A percentile compares a stretch with the other conserved stretches of the same genome.
Evolutionary conservation across 768 basidiomycete genomes (phyloP).

Genomic region (Boletus edulis): DNA sequence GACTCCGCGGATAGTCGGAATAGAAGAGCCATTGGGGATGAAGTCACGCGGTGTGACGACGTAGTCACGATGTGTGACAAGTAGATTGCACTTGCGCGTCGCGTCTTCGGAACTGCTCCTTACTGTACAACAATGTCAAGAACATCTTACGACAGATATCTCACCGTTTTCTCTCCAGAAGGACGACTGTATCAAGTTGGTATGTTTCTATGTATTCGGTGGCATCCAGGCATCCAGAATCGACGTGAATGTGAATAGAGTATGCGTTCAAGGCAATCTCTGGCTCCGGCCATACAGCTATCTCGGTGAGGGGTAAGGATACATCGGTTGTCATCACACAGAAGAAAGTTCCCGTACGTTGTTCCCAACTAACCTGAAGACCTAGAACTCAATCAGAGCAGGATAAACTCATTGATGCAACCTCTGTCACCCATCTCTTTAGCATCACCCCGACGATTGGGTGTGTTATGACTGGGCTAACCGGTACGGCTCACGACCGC

Average conservation of each 20-base stretch:
- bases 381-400: constrained; percentile 30
- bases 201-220: constrained; percentile 36
- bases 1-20: no score
- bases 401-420: constrained; percentile 97
- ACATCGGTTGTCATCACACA: constrained; percentile 96
- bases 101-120: constrained; percentile 43
- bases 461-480: constrained; percentile 96
- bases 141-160: constrained; percentile 93
- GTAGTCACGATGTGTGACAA: constrained; percentile 32
- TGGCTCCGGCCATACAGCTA: constrained; percentile 91
- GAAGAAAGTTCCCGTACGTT: constrained; percentile 93
- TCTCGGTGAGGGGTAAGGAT: constrained; percentile 91
- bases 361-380: neutral
- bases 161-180: constrained; percentile 97
- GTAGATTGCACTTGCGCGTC: constrained; percentile 52
- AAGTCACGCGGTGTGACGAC: constrained; percentile 17
- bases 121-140: constrained; percentile 75
- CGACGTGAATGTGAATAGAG: constrained; percentile 48
- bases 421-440: constrained; percentile 92
- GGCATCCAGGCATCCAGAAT: neutral
- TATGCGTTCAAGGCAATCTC: constrained; percentile 99
- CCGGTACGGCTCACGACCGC: constrained; percentile 52
- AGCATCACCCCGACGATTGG: constrained; percentile 96
- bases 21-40: neutral
- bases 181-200: constrained; percentile 99